Base-by-base conservation (phyloP, 441 rosid genomes). In the Corymbia citriodora region DNA sequence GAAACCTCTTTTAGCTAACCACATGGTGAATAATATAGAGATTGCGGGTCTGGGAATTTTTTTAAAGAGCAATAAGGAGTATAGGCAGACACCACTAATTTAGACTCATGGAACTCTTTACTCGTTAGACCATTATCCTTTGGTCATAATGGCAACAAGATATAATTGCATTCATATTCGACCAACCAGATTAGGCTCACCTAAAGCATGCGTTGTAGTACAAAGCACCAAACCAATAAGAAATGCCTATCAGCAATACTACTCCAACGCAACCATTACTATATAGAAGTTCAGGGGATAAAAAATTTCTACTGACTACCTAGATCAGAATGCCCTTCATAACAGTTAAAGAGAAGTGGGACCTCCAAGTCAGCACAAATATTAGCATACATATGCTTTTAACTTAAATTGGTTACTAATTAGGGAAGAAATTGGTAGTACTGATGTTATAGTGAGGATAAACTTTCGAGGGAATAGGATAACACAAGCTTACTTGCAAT, bases 401-500 rank as follows among this genome's bases (percentile, higher is more conserved):
- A 72, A 45, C 82, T 72, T 72, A 36, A 36, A 36, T 36, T 72
- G 82, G 82, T 19, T 36, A 72, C 49, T 19, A 10, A 36, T 72
- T 49, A 72, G 10, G 82, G 49, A 72, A 72, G 27, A 36, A 18
- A 72, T 65, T 7, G 49, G 82, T 10, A 72, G 45, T 36, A 19
- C 15, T 4, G 49, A 72, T 36, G 82, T 36, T 36, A 72, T 36
- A 19, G 27, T 36, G 49, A 72, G 27, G 49, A 72, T 36, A 36
- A 72, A 72, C 23, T 54, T 72, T 18, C 10, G 21, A 89, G 90
- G 79, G 72, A 89, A 74, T 82, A 27, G 72, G 68, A 52, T 90
- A 91, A 52, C 31, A 65, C 50, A 54, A 61, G 88, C 86, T 91
- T 93, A 95, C 99, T 96, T 97, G 99, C 91, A 94, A 27, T 6